These are phyloP conservation scores for Tricholoma hemisulphureum DNA, from an alignment of 768 basidiomycete species.

Conservation along the genomic window DNA sequence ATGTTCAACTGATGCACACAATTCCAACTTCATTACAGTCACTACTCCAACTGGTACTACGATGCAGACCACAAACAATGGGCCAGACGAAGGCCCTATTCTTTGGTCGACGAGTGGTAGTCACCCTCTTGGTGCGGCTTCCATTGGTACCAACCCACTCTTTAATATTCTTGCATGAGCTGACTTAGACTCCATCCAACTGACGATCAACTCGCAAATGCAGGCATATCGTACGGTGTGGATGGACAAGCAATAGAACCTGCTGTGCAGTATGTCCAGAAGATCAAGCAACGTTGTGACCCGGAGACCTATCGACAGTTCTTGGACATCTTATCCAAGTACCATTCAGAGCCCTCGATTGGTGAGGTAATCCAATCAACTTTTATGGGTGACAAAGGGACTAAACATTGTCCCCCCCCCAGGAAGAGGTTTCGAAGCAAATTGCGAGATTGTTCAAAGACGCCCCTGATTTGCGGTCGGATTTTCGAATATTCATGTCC, in stretches of 20 bases:
- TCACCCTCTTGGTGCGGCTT: neutral
- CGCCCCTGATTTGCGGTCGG: conserved; percentile 68
- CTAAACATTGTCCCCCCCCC: conserved; percentile 10
- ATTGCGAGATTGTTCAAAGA: conserved; percentile 73
- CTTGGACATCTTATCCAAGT: conserved; percentile 68
- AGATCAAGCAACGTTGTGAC: conserved; percentile 93
- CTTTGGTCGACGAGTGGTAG: conserved; percentile 34
- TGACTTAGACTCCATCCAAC: neutral
- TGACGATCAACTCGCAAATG: neutral
- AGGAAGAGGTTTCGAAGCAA: conserved; percentile 69
- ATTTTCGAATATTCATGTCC: conserved; percentile 76
- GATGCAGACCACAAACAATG: conserved; percentile 54
- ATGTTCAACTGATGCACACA: conserved; percentile 61
- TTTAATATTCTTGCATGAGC: neutral
- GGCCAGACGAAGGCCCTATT: conserved; percentile 35
- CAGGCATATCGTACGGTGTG: conserved; percentile 22
- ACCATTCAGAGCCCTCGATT: conserved; percentile 57
- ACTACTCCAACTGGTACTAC: conserved; percentile 72
- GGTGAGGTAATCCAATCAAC: conserved; percentile 47
- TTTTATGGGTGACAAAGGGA: conserved; percentile 9
- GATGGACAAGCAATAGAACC: conserved; percentile 58
- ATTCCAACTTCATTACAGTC: conserved; percentile 68
- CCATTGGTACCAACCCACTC: neutral
- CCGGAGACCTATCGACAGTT: conserved; percentile 83
- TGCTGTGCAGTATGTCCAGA: conserved; percentile 94